Conservation (phyloP, 2,329 filamentous ascomycete genomes). For the Penicillium crustosum region DNA sequence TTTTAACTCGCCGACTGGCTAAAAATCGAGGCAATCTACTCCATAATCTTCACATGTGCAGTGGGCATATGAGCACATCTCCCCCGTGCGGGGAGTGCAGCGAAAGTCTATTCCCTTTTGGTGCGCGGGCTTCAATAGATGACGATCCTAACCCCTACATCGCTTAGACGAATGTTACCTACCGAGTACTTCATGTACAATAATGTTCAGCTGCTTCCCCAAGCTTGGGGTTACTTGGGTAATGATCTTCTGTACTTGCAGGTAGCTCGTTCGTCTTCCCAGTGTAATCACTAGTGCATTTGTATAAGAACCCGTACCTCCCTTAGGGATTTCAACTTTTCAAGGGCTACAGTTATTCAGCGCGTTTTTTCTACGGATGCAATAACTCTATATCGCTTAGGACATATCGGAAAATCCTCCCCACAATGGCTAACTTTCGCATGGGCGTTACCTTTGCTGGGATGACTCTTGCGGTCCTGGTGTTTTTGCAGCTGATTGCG, state of each 20-base stretch:
- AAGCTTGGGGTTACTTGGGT: not conserved
- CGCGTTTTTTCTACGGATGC: not conserved
- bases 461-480: constrained; percentile 28
- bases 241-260: constrained; percentile 13
- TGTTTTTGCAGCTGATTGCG: constrained; percentile 35
- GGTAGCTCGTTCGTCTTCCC: not conserved
- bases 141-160: constrained; percentile 16
- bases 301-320: constrained; percentile 7
- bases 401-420: not conserved
- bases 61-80: not conserved
- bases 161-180: constrained; percentile 20
- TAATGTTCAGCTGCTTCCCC: constrained; percentile 5
- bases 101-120: constrained; percentile 14
- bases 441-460: constrained; percentile 28
- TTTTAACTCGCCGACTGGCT: not conserved
- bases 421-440: constrained; percentile 33
- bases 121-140: constrained; percentile 14
- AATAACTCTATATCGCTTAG: constrained; percentile 7
- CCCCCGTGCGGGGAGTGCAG: constrained; percentile 13
- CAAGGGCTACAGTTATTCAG: not conserved
- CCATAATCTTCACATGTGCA: not conserved
- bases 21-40: not conserved
- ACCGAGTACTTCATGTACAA: not conserved
- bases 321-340: constrained; percentile 3
- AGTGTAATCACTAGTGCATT: not conserved